A percentile compares a stretch with the other conserved stretches of the same genome.
phyloP scores from a whole-genome alignment of 2,329 filamentous ascomycete genomes.

The Orbilia brochopaga region DNA sequence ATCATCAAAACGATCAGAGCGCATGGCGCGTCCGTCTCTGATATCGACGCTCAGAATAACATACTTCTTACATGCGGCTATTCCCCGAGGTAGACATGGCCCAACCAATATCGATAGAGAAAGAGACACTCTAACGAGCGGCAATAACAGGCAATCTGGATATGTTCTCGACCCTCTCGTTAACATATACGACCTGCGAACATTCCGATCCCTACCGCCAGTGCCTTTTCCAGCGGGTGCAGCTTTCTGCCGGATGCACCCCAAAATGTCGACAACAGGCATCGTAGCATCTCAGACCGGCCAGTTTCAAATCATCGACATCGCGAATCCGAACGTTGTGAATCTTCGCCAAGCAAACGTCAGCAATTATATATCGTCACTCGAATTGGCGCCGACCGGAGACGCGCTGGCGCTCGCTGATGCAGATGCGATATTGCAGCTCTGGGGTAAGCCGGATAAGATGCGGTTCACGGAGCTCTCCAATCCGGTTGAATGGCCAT shows the following conservation, averaged over 20 bases:
- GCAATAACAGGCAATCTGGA: constrained; percentile 64
- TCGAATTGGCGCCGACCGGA: constrained; percentile 86
- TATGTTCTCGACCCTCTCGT: constrained; percentile 90
- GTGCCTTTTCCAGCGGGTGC: constrained; percentile 92
- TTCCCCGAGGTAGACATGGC: constrained; percentile 74
- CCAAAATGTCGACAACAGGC: constrained; percentile 90
- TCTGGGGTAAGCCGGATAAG: constrained; percentile 87
- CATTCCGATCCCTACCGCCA: constrained; percentile 81
- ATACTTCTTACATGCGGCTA: constrained; percentile 95
- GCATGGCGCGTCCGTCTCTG: constrained; percentile 82
- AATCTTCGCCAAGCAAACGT: constrained; percentile 84
- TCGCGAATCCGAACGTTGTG: constrained; percentile 89
- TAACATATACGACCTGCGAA: constrained; percentile 94
- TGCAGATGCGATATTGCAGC: constrained; percentile 75
- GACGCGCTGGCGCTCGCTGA: constrained; percentile 84
- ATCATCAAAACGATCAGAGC: constrained; percentile 83
- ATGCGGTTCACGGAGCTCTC: constrained; percentile 84
- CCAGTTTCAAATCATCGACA: constrained; percentile 92
- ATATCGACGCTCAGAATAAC: constrained; percentile 96
- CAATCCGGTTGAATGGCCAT: constrained; percentile 77
- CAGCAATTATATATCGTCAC: constrained; percentile 73
- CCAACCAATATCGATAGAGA: too few species aligned
- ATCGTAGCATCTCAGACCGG: constrained; percentile 91
- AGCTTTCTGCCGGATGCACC: constrained; percentile 95
- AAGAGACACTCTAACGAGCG: neutral